Percentiles rank a stretch among this genome's conserved stretches.
These are phyloP conservation scores for Backusella australiensis DNA, from an alignment of 192 early-diverging fungal genomes.

Conservation along the genomic window DNA sequence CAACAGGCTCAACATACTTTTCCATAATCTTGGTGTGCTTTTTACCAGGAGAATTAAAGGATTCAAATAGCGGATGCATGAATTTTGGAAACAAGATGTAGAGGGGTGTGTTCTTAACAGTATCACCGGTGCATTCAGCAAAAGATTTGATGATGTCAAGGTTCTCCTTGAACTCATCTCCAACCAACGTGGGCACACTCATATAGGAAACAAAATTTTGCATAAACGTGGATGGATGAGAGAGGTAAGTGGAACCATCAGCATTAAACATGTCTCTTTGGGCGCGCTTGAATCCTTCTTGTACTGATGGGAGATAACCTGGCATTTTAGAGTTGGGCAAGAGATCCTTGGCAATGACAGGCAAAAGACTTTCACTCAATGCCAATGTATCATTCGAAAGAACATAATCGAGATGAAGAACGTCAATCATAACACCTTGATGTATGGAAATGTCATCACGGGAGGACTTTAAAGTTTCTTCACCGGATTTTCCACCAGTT, in stretches of 20 bases:
- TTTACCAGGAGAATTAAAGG: conserved; percentile 5
- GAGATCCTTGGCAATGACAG: conserved; percentile 4
- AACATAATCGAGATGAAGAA: conserved; percentile 19
- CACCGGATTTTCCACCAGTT: conserved; percentile 8
- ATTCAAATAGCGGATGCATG: conserved; percentile 1
- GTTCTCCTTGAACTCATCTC: conserved; percentile 15
- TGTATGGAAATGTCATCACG: conserved; percentile 9
- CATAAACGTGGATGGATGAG: neutral
- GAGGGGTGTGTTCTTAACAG: neutral
- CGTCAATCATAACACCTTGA: conserved; percentile 13
- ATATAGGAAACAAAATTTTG: conserved; percentile 27
- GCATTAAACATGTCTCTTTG: neutral
- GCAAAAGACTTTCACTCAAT: conserved; percentile 5
- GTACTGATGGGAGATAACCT: neutral
- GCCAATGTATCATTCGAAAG: neutral
- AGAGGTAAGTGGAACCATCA: neutral
- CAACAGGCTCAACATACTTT: conserved; percentile 6
- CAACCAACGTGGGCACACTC: conserved; percentile 24
- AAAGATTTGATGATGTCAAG: conserved; percentile 16
- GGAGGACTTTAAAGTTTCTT: conserved; percentile 21
- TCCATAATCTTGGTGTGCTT: conserved; percentile 18
- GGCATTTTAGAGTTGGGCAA: conserved; percentile 16
- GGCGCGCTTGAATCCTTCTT: neutral
- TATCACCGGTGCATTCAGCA: conserved; percentile 20
- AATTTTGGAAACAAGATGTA: conserved; percentile 7